Evolutionary conservation across 179 eudicot species (phyloP).

Genomic region (Nepenthes alata): DNA sequence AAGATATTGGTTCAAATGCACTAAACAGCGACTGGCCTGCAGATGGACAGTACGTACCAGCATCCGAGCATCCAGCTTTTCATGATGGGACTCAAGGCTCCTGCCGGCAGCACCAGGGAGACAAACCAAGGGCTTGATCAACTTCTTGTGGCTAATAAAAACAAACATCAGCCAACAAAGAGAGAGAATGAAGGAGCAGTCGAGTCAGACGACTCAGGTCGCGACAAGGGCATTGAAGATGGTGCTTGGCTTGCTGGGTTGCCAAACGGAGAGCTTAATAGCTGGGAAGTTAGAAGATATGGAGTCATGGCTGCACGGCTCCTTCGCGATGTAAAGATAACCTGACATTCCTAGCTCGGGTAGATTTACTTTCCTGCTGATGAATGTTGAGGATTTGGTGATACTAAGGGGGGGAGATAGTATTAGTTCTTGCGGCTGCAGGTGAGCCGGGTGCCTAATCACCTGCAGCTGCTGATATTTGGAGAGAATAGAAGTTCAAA

Average conservation of each 20-base stretch:
- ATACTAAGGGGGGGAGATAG: constrained; percentile 15
- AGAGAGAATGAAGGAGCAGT: constrained; percentile 13
- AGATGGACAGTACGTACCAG: constrained; percentile 76
- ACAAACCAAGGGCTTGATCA: constrained; percentile 14
- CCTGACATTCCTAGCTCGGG: constrained; percentile 8
- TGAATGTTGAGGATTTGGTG: not conserved
- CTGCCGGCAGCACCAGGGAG: constrained; percentile 15
- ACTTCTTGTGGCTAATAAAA: constrained; percentile 18
- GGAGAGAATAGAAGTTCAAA: too few relatives aligned
- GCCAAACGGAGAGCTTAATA: constrained; percentile 33
- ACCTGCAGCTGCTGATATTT: too few relatives aligned
- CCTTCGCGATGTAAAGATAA: constrained; percentile 65
- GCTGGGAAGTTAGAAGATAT: constrained; percentile 78
- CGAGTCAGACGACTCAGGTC: constrained; percentile 7
- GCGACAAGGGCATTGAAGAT: constrained; percentile 12
- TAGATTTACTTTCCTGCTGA: not conserved
- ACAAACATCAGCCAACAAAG: constrained; percentile 13
- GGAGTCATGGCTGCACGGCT: constrained; percentile 96
- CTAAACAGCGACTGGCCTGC: not conserved
- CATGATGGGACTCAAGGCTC: constrained; percentile 51
- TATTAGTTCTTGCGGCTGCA: not conserved
- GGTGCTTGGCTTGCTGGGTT: constrained; percentile 8
- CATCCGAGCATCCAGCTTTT: constrained; percentile 84
- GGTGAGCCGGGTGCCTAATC: too few relatives aligned
- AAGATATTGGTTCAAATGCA: too few relatives aligned